A percentile compares a stretch with the other conserved stretches of the same genome.
Conservation (phyloP, 495 filamentous ascomycete genomes). For the Penicillium soppii region DNA sequence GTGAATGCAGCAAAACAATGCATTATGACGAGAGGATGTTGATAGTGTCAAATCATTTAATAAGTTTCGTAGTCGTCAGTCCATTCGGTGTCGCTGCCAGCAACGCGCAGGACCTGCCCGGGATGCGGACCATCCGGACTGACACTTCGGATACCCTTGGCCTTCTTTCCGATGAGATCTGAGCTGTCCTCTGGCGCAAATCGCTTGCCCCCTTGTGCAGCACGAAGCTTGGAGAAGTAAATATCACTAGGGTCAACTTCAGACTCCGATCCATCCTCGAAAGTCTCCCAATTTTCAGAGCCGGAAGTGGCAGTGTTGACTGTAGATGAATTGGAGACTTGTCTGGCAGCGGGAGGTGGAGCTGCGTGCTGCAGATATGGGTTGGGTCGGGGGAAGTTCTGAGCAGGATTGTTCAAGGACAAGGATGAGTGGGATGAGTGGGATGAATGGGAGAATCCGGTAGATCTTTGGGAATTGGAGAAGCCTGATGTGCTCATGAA, state of each 20-base stretch:
- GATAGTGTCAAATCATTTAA: constrained; percentile 17
- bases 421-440: constrained; percentile 39
- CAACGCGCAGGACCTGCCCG: constrained; percentile 40
- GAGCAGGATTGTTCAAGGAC: constrained; percentile 38
- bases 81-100: constrained; percentile 51
- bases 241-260: constrained; percentile 71
- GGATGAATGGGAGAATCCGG: constrained; percentile 41
- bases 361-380: constrained; percentile 45
- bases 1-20: constrained; percentile 3
- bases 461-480: constrained; percentile 39
- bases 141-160: constrained; percentile 52
- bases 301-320: constrained; percentile 65
- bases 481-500: constrained; percentile 50
- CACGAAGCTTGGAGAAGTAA: constrained; percentile 74
- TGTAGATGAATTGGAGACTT: constrained; percentile 70
- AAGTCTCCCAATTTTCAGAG: constrained; percentile 96
- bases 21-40: neutral
- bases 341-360: constrained; percentile 54
- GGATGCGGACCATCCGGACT: constrained; percentile 42
- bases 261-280: constrained; percentile 73
- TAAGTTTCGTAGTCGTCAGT: constrained; percentile 50
- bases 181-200: constrained; percentile 58
- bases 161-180: constrained; percentile 51
- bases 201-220: constrained; percentile 59
- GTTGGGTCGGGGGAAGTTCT: constrained; percentile 38